phyloP scores from a whole-genome alignment of 805 yeast species.

The Suhomyces sp. region DNA sequence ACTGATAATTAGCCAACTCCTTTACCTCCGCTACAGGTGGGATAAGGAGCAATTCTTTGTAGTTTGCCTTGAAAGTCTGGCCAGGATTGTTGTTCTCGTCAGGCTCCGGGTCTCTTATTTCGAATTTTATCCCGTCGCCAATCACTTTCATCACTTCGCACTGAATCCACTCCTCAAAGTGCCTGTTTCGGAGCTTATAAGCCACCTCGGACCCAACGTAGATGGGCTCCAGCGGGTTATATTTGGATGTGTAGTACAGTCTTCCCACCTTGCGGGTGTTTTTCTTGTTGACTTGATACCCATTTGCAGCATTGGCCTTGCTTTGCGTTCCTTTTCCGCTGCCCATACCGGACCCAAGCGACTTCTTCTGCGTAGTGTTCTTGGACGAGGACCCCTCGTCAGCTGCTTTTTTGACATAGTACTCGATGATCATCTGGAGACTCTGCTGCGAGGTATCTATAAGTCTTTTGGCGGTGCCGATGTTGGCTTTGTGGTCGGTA shows the following conservation, averaged over 20 bases:
- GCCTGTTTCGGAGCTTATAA: slow-evolving; percentile 66
- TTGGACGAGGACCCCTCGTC: slow-evolving; percentile 6
- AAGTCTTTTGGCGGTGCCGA: slow-evolving; percentile 46
- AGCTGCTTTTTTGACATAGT: slow-evolving; percentile 17
- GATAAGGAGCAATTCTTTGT: slow-evolving; percentile 75
- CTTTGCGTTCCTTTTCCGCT: neutral
- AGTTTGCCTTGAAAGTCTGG: slow-evolving; percentile 74
- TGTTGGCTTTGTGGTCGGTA: slow-evolving; percentile 53
- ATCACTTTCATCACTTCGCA: slow-evolving; percentile 80
- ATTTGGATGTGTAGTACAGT: slow-evolving; percentile 51
- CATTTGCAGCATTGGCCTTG: neutral
- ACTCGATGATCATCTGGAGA: slow-evolving; percentile 43
- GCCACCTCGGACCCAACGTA: slow-evolving; percentile 81
- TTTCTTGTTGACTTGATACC: slow-evolving; percentile 8
- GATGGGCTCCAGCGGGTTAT: slow-evolving; percentile 57
- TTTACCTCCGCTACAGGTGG: slow-evolving; percentile 50
- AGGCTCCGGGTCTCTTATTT: slow-evolving; percentile 97
- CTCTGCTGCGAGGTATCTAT: slow-evolving; percentile 43
- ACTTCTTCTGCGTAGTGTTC: slow-evolving; percentile 8
- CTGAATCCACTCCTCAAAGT: slow-evolving; percentile 93
- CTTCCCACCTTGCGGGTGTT: slow-evolving; percentile 34
- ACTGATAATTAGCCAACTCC: slow-evolving; percentile 53
- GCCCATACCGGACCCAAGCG: neutral
- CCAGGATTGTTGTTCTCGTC: slow-evolving; percentile 91
- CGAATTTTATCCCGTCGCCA: slow-evolving; percentile 71